Conservation (phyloP, 2,329 filamentous ascomycete species). For the Elsinoe perseae region DNA sequence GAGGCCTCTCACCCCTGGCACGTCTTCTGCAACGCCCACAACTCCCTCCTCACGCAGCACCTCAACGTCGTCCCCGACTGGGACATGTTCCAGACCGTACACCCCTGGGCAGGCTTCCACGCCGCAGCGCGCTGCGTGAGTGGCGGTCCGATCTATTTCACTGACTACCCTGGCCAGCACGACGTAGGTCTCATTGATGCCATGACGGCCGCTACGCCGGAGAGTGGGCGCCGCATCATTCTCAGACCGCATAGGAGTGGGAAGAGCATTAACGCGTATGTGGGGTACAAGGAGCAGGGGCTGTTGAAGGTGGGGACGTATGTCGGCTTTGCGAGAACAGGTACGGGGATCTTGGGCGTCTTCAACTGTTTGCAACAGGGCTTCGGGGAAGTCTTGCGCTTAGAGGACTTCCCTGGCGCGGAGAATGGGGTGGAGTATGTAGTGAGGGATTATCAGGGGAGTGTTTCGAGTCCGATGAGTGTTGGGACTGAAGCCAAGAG, state of each 20-base stretch:
- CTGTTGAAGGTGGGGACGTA: slow-evolving; percentile 75
- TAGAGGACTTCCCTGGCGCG: slow-evolving; percentile 67
- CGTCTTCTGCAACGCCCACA: slow-evolving; percentile 89
- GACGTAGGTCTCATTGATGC: slow-evolving; percentile 66
- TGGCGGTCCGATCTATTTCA: slow-evolving; percentile 91
- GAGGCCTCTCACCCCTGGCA: slow-evolving; percentile 85
- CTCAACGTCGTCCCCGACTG: slow-evolving; percentile 82
- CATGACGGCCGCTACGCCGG: slow-evolving; percentile 71
- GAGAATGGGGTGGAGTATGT: slow-evolving; percentile 54
- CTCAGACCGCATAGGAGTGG: slow-evolving; percentile 70
- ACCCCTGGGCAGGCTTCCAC: slow-evolving; percentile 71
- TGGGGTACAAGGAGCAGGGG: slow-evolving; percentile 62
- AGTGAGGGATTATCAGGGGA: slow-evolving; percentile 64
- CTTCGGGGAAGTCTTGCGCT: slow-evolving; percentile 60
- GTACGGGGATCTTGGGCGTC: slow-evolving; percentile 69
- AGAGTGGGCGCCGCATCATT: slow-evolving; percentile 66
- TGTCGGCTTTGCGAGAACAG: slow-evolving; percentile 58
- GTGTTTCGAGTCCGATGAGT: slow-evolving; percentile 48
- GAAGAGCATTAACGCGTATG: slow-evolving; percentile 65
- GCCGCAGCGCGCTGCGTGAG: slow-evolving; percentile 83
- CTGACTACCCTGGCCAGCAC: slow-evolving; percentile 77
- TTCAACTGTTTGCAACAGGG: slow-evolving; percentile 68
- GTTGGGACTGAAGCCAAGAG: slow-evolving; percentile 28
- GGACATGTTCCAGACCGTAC: slow-evolving; percentile 65
- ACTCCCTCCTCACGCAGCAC: slow-evolving; percentile 71